Evolutionary conservation across 768 basidiomycete genomes (phyloP), one percentile per base, ranked within the genome.

Genomic region (Boletus bicolor): DNA sequence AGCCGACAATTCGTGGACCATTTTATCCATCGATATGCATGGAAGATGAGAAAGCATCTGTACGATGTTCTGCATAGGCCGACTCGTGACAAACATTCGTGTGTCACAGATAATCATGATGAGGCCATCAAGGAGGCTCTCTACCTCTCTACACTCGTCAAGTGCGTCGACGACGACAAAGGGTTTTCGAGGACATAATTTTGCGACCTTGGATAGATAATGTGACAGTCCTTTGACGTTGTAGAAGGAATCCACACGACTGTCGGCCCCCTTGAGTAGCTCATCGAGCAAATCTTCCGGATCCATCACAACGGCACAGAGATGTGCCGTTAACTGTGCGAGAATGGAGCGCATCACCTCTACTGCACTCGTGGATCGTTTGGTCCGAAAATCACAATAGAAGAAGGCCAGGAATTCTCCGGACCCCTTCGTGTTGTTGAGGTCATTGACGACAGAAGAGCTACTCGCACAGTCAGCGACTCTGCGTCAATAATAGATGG

Each of bases 331-430:
- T 2, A 67, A 11, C 57, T 69, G 67, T 0, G 52, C n/a, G 8
- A 67, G 58, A 24, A 69, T 24, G 3, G 65, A 64, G 6, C 60
- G 58, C 43, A 64, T 49, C 12, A 67, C 52, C 19, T 57, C 60
- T 1, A 62, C 38, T 7, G 57, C 51, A 9, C 51, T 52, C 2
- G 53, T 64, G 2, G 60, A 62, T 2, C 43, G 26, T 5, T 8
- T 21, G 0, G 24, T 44, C 6, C 51, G 53, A 38, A 69, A 68
- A 45, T 68, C 62, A 5, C 67, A 69, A 50, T 67, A 69, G 44
- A 68, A 68, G 24, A 53, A 64, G 0, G 28, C 53, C 19, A 64
- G 9, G 7, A 44, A 1, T 15, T 54, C 58, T 0, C 21, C 30
- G 7, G 30, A 32, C 4, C 32, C 26, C 5, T 19, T 48, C 11